phyloP scores from a whole-genome alignment of 768 basidiomycete genomes.

The Leccinellum albellum region DNA sequence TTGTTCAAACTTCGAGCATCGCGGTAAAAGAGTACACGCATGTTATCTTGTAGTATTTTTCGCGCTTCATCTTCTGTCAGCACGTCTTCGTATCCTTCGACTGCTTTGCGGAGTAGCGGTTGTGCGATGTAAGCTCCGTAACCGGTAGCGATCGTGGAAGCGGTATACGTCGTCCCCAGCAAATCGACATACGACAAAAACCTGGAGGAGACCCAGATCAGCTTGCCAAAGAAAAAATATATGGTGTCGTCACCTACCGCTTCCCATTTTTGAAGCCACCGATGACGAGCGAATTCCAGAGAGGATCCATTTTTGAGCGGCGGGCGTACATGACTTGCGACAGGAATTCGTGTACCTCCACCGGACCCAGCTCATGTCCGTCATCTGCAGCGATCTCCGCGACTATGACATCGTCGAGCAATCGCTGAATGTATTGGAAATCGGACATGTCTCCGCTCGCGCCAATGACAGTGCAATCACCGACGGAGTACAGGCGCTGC shows the following conservation, averaged over 20 bases:
- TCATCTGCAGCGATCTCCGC: slow-evolving; percentile 82
- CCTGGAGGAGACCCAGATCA: slow-evolving; percentile 37
- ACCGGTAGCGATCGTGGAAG: slow-evolving; percentile 92
- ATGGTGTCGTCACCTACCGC: slow-evolving; percentile 44
- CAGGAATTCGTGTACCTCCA: slow-evolving; percentile 90
- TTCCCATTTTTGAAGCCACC: slow-evolving; percentile 87
- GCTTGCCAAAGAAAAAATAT: background rate
- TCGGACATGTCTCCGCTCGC: slow-evolving; percentile 97
- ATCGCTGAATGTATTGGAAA: slow-evolving; percentile 85
- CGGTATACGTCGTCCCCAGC: slow-evolving; percentile 92
- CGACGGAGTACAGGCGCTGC: slow-evolving; percentile 81
- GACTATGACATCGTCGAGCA: slow-evolving; percentile 73
- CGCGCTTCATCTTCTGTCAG: slow-evolving; percentile 79
- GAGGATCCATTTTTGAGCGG: slow-evolving; percentile 83
- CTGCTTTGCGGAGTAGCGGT: slow-evolving; percentile 85
- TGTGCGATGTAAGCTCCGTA: slow-evolving; percentile 92
- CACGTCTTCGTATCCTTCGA: slow-evolving; percentile 73
- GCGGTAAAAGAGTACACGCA: slow-evolving; percentile 94
- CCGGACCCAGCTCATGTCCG: slow-evolving; percentile 78
- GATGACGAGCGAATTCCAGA: slow-evolving; percentile 94
- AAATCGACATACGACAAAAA: slow-evolving; percentile 95
- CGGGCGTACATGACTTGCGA: slow-evolving; percentile 87
- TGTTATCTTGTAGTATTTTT: slow-evolving; percentile 74
- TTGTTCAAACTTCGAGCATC: slow-evolving; percentile 96
- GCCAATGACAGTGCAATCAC: slow-evolving; percentile 80